A percentile compares a stretch with the other conserved stretches of the same genome.
phyloP scores from a whole-genome alignment of 106 monocot genomes.

The Acorus calamus region DNA sequence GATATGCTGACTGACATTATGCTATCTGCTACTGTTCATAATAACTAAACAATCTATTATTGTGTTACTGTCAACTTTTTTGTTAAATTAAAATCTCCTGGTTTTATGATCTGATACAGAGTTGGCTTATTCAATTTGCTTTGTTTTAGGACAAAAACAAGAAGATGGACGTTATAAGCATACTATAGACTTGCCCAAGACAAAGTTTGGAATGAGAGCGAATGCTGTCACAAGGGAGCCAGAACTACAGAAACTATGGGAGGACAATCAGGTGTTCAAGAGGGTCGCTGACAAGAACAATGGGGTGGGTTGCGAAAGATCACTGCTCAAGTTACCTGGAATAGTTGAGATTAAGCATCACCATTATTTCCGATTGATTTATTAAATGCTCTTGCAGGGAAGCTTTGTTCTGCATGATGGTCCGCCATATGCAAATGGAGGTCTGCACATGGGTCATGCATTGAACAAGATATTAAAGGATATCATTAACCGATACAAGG shows the following conservation, averaged over 20 bases:
- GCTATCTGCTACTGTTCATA: too few species aligned
- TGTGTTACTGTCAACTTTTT: too few species aligned
- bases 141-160: conserved; percentile 39
- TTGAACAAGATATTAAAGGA: conserved; percentile 98
- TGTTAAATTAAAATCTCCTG: too few species aligned
- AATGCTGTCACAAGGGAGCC: conserved; percentile 75
- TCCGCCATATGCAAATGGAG: conserved; percentile 98
- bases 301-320: conserved; percentile 37
- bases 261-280: conserved; percentile 77
- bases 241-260: conserved; percentile 91
- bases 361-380: not conserved
- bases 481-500: conserved; percentile 93
- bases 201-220: conserved; percentile 81
- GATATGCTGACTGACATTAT: too few species aligned
- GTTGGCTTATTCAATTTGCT: not conserved
- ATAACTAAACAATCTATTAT: too few species aligned
- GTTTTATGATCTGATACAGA: too few species aligned
- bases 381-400: conserved; percentile 33
- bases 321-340: not conserved
- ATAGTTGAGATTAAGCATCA: not conserved
- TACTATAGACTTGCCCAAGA: conserved; percentile 87
- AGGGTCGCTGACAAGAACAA: conserved; percentile 62
- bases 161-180: conserved; percentile 88
- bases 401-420: conserved; percentile 91
- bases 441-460: conserved; percentile 93